Conservation (phyloP, 257 asterid genomes). For the Rhazya stricta region DNA sequence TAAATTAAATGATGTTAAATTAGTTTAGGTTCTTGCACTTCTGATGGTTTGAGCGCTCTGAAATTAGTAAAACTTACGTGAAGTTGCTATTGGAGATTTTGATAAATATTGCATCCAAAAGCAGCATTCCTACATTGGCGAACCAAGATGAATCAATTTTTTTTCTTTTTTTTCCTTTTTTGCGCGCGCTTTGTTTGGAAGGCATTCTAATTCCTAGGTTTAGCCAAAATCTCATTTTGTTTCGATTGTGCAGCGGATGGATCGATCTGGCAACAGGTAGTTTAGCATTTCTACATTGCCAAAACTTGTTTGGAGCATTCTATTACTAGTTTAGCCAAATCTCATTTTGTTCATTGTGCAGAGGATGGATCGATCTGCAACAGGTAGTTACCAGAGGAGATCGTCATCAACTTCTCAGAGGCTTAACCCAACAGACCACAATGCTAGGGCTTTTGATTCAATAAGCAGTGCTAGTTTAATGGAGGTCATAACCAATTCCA, state of each 20-base stretch:
- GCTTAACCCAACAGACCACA: conserved; percentile 38
- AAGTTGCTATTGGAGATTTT: background rate
- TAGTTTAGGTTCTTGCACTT: background rate
- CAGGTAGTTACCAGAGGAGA: conserved; percentile 54
- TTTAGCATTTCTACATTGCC: background rate
- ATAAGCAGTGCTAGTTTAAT: conserved; percentile 72
- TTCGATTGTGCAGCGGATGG: no score
- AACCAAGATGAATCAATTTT: background rate
- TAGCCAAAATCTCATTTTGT: no score
- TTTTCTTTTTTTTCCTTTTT: no score
- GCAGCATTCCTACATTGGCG: background rate
- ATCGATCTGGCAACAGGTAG: no score
- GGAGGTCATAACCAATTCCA: conserved; percentile 49
- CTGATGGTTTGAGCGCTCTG: background rate
- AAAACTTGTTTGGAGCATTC: background rate
- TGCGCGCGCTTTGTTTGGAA: no score
- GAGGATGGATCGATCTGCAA: conserved; percentile 73
- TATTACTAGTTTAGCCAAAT: conserved; percentile 5
- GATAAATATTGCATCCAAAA: background rate
- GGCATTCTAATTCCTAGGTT: no score
- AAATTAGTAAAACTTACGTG: background rate
- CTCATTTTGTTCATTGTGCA: conserved; percentile 22
- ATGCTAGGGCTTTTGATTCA: conserved; percentile 47
- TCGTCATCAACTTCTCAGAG: conserved; percentile 60
- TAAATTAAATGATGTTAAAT: background rate